Base-by-base conservation (phyloP, 164 flowering plant genomes). In the Macadamia tetraphylla region DNA sequence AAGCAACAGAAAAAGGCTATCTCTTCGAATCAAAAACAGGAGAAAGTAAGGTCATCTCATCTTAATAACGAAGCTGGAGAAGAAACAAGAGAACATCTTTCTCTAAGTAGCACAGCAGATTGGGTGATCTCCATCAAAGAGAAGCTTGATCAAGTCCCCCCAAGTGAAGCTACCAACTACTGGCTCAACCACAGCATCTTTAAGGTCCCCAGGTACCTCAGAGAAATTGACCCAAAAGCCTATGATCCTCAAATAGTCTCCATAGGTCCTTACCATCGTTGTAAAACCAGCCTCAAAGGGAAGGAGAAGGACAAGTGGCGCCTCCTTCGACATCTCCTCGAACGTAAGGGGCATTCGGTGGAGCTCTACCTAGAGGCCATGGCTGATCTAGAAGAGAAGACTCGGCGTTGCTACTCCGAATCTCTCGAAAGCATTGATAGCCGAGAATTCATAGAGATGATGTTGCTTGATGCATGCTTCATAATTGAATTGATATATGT, bases 391-490 rank as follows among this genome's bases (percentile, higher is more conserved):
- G 57, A 58, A 29, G 63, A 14, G 18, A 9, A 29, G 29, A 31
- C 62, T 11, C 51, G 58, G 1, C 6, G 0, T 4, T 67, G 63
- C 17, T 67, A 67, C 17, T 51, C 43, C 15, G 29, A 14, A 43
- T 53, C n/a, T 32, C 46, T 29, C 6, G 29, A 30, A 1, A 4
- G 58, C 43, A 29, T 83, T 8, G 75, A 81, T 56, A 83, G 88
- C 72, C 76, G 75, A 51, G 89, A 85, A 65, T 86, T 88, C 58
- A 81, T 78, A 11, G 84, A 87, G 60, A 84, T 87, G 88, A 70
- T 86, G 94, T 80, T 89, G 35, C 83, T 84, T 17, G 94, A 89
- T 70, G 83, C 85, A 0, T 83, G 88, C 70, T 89, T 89, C 62
- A 71, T 86, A 10, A 79, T 86, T 4, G 94, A 89, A 76, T 79